phyloP scores from a whole-genome alignment of 23 red algal genomes.

The Cyanidiococcus yangmingshanensis region DNA sequence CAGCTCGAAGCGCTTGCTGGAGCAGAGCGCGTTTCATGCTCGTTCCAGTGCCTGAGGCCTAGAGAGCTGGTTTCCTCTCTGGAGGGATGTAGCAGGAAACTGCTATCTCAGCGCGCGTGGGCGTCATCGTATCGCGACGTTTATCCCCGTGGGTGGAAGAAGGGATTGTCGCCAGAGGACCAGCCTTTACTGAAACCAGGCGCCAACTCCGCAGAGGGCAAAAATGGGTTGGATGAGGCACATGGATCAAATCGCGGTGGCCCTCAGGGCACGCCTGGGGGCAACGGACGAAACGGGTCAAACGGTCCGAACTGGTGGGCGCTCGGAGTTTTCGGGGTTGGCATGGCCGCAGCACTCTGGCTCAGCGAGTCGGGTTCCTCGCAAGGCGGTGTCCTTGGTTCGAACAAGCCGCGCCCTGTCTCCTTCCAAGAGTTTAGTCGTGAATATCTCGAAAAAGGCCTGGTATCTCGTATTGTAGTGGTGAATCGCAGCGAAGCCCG shows the following conservation, averaged over 20 bases:
- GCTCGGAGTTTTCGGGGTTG: not conserved
- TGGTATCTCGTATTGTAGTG: constrained; percentile 28
- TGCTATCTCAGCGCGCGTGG: too few species aligned
- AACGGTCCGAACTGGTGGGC: not conserved
- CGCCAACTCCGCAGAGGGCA: not conserved
- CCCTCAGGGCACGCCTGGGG: not conserved
- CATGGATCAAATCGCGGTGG: not conserved
- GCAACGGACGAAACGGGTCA: not conserved
- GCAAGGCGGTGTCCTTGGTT: not conserved
- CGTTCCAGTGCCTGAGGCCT: too few species aligned
- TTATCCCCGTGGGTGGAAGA: constrained; percentile 6
- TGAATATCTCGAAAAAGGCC: constrained; percentile 2
- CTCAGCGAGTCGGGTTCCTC: not conserved
- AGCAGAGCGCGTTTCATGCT: too few species aligned
- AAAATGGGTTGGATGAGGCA: not conserved
- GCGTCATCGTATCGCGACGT: not conserved
- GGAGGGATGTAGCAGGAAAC: too few species aligned
- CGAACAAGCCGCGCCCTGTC: not conserved
- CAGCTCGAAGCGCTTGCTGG: too few species aligned
- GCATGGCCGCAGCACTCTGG: not conserved
- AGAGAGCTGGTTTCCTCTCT: too few species aligned
- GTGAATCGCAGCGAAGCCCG: constrained; percentile 74
- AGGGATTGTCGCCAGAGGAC: not conserved
- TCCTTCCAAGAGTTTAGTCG: constrained; percentile 24
- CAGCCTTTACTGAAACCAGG: not conserved